phyloP scores from a whole-genome alignment of 257 asterid genomes.

The Avicennia marina region DNA sequence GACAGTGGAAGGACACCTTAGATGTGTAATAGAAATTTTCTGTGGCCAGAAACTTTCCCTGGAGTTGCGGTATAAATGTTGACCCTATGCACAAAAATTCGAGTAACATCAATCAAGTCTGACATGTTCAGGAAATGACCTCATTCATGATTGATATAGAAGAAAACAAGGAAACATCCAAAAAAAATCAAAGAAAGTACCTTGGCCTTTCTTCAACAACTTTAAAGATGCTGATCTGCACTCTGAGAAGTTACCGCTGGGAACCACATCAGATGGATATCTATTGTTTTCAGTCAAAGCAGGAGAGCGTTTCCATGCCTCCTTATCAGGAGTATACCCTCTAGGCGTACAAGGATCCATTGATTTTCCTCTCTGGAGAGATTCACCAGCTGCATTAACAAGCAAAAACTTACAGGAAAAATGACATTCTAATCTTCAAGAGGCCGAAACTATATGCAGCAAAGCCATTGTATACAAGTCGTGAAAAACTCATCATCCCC shows the following conservation, averaged over 20 bases:
- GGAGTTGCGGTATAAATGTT: conserved; percentile 79
- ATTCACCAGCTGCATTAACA: conserved; percentile 49
- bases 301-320: conserved; percentile 41
- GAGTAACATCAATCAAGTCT: background rate
- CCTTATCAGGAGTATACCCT: conserved; percentile 56
- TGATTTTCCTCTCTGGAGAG: conserved; percentile 40
- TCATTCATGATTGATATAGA: too few species aligned
- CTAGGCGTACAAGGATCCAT: conserved; percentile 90
- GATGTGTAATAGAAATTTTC: conserved; percentile 91
- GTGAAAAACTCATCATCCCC: too few species aligned
- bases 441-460: background rate
- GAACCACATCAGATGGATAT: conserved; percentile 49
- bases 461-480: background rate
- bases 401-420: too few species aligned
- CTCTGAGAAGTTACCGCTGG: conserved; percentile 86
- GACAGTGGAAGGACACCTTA: conserved; percentile 40
- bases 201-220: conserved; percentile 80
- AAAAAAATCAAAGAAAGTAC: conserved; percentile 31
- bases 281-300: conserved; percentile 37
- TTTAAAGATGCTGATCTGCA: conserved; percentile 81
- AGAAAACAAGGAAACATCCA: background rate
- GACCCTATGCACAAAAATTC: conserved; percentile 68
- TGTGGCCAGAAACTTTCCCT: conserved; percentile 85
- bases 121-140: background rate
- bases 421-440: conserved; percentile 6